Percentiles rank a stretch among this genome's conserved stretches.
Conservation (phyloP, 805 yeast genomes). For the Starmerella sp. region DNA sequence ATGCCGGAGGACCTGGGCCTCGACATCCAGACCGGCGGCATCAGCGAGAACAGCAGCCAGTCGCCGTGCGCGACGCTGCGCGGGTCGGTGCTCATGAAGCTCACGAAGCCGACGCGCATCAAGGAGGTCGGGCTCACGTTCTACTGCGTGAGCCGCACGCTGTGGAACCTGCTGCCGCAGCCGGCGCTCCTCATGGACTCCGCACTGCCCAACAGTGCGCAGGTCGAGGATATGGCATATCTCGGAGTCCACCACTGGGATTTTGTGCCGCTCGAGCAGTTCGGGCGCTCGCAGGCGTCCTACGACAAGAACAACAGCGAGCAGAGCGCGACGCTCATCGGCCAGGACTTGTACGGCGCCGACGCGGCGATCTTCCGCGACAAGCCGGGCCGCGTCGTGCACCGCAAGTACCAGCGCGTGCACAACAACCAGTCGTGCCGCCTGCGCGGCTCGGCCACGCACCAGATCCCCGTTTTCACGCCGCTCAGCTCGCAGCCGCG, state of each 20-base stretch:
- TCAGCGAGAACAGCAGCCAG: not conserved
- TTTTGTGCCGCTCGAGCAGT: conserved; percentile 26
- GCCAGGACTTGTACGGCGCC: conserved; percentile 29
- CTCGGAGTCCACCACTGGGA: conserved; percentile 30
- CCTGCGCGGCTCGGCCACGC: conserved; percentile 11
- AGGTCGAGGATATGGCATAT: conserved; percentile 27
- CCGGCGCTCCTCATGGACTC: conserved; percentile 23
- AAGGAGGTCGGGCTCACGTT: conserved; percentile 54
- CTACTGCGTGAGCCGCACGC: conserved; percentile 61
- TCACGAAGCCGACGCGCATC: conserved; percentile 60
- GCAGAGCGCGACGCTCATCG: conserved; percentile 23
- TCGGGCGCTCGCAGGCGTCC: conserved; percentile 15
- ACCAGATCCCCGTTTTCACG: conserved; percentile 20
- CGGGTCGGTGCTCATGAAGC: conserved; percentile 63
- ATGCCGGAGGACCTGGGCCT: not conserved
- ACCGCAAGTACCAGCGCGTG: conserved; percentile 16
- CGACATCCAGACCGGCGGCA: conserved; percentile 14
- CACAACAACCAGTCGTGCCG: conserved; percentile 11
- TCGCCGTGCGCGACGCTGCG: conserved; percentile 44
- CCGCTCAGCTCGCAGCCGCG: conserved; percentile 19
- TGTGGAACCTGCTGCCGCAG: conserved; percentile 68
- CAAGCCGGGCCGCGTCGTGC: conserved; percentile 12
- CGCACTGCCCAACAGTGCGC: conserved; percentile 24
- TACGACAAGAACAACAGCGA: conserved; percentile 14
- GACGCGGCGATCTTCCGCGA: conserved; percentile 23